These are phyloP conservation scores for Xylaria sp. DNA, from an alignment of 2,329 filamentous ascomycete genomes.

Conservation along the genomic window DNA sequence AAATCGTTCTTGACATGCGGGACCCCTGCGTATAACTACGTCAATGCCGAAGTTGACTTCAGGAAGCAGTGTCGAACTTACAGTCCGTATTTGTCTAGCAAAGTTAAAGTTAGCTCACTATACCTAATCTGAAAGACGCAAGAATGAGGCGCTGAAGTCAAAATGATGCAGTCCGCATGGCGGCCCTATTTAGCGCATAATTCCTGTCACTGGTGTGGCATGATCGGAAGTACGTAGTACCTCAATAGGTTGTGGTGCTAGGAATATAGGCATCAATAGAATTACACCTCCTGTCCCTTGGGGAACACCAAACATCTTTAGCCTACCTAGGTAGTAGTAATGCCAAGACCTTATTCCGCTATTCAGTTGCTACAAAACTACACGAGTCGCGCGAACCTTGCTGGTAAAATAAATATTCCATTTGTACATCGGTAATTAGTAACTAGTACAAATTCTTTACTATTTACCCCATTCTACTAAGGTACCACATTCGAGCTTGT, in stretches of 20 bases:
- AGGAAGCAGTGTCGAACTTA: neutral
- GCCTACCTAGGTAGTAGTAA: too few relatives aligned
- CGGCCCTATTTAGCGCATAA: neutral
- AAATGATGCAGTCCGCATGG: conserved; percentile 9
- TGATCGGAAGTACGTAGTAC: neutral
- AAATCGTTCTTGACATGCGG: neutral
- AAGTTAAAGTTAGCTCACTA: neutral
- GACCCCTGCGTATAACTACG: neutral
- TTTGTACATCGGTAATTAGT: too few relatives aligned
- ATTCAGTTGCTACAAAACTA: neutral
- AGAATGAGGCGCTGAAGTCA: conserved; percentile 10
- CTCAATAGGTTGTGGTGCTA: too few relatives aligned
- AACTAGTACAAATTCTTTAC: too few relatives aligned
- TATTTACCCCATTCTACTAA: too few relatives aligned
- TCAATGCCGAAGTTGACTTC: conserved; percentile 12
- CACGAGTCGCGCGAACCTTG: neutral
- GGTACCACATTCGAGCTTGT: too few relatives aligned
- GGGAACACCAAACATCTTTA: too few relatives aligned
- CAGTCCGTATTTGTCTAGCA: neutral
- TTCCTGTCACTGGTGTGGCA: neutral
- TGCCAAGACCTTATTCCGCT: too few relatives aligned
- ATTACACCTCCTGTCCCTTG: too few relatives aligned
- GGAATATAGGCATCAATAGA: too few relatives aligned
- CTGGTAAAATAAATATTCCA: too few relatives aligned
- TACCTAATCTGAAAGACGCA: conserved; percentile 2